A percentile compares a stretch with the other conserved stretches of the same genome.
Evolutionary conservation across 2,329 filamentous ascomycete species (phyloP).

Genomic region (Monosporascus sp.): DNA sequence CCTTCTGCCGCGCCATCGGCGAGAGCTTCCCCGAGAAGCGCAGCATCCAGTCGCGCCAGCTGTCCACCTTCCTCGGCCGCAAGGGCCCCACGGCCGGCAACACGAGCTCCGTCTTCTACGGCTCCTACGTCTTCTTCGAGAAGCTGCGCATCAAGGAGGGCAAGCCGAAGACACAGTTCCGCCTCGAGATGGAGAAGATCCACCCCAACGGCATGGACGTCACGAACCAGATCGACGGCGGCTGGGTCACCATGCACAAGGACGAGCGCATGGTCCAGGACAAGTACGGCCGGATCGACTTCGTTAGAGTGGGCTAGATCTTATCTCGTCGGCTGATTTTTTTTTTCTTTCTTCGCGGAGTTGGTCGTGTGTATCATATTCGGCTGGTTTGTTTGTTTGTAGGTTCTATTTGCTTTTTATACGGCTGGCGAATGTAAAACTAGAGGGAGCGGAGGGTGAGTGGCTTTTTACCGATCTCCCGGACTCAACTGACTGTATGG

Average conservation of each 20-base stretch:
- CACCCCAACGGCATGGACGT: constrained; percentile 24
- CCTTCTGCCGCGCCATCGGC: constrained; percentile 43
- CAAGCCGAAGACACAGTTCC: constrained; percentile 45
- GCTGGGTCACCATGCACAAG: constrained; percentile 3
- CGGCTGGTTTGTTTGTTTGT: too few relatives aligned
- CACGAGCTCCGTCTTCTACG: constrained; percentile 45
- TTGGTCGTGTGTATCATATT: too few relatives aligned
- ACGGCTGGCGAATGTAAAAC: too few relatives aligned
- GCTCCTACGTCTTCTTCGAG: constrained; percentile 54
- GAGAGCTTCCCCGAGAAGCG: constrained; percentile 32
- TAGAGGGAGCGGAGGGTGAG: too few relatives aligned
- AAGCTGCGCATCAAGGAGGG: constrained; percentile 46
- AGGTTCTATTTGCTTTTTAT: too few relatives aligned
- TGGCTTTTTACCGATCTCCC: too few relatives aligned
- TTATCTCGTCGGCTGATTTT: too few relatives aligned
- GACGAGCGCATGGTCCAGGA: constrained; percentile 8
- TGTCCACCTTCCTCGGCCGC: constrained; percentile 44
- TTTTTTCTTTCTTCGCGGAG: too few relatives aligned
- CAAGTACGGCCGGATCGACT: constrained; percentile 9
- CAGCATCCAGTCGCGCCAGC: constrained; percentile 36
- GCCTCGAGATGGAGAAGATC: constrained; percentile 44
- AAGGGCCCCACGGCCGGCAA: constrained; percentile 44
- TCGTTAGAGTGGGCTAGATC: constrained; percentile 1
- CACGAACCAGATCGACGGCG: neutral
- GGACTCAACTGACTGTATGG: too few relatives aligned